Percentiles rank a stretch among this genome's conserved stretches.
Evolutionary conservation across 345 rosid genomes (phyloP).

Genomic region (Rhodomyrtus tomentosa): DNA sequence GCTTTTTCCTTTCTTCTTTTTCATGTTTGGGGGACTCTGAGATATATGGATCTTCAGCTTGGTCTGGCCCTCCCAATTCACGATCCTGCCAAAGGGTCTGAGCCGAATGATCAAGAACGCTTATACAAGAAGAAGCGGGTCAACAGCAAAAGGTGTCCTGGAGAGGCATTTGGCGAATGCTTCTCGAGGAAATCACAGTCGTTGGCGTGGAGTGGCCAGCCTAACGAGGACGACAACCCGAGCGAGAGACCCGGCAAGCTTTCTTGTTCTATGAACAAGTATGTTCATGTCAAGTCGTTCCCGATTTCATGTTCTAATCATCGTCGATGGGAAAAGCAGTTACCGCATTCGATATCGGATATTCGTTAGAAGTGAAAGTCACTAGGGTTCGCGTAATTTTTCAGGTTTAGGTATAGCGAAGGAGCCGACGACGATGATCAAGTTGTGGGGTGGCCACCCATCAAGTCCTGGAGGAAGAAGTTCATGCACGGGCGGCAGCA

Average conservation of each 20-base stretch:
- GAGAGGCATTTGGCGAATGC: conserved; percentile 8
- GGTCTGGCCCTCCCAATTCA: conserved; percentile 29
- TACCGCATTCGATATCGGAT: background rate
- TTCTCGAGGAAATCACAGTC: background rate
- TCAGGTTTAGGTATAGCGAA: background rate
- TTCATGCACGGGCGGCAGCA: conserved; percentile 5
- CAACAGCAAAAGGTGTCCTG: conserved; percentile 14
- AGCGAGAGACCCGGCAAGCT: background rate
- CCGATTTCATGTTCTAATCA: background rate
- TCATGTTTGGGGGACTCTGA: background rate
- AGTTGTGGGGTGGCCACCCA: conserved; percentile 75
- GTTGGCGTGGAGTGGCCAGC: conserved; percentile 34
- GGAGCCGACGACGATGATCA: conserved; percentile 13
- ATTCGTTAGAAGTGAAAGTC: background rate
- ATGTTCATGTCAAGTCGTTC: background rate
- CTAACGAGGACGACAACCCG: conserved; percentile 41
- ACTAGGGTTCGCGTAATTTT: background rate
- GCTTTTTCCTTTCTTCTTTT: background rate
- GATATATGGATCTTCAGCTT: conserved; percentile 43
- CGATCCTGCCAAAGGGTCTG: background rate
- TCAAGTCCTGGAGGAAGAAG: conserved; percentile 57
- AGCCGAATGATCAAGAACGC: background rate
- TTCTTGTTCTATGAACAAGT: background rate
- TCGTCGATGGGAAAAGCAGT: background rate
- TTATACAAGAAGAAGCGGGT: background rate